phyloP scores from a whole-genome alignment of 2,329 filamentous ascomycete species.

The Sclerotinia nivalis region DNA sequence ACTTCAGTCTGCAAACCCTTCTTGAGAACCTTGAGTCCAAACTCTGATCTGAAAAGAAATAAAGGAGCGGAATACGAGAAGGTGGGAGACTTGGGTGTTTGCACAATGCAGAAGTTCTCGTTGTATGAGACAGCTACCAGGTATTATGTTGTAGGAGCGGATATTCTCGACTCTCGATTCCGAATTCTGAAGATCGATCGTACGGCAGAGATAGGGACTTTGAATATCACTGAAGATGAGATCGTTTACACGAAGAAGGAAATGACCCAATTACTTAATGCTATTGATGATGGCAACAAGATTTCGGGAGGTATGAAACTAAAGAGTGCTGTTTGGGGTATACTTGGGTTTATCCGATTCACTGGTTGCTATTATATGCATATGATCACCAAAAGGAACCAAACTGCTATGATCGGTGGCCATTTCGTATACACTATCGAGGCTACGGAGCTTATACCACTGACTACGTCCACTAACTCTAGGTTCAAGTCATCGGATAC shows the following conservation, averaged over 20 bases:
- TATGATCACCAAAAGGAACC: constrained; percentile 91
- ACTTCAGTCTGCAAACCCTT: constrained; percentile 59
- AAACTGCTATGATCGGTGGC: constrained; percentile 92
- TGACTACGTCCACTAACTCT: constrained; percentile 68
- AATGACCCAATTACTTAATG: constrained; percentile 89
- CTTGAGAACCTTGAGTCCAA: constrained; percentile 54
- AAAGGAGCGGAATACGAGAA: constrained; percentile 40
- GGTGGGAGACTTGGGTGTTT: constrained; percentile 48
- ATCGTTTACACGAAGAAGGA: constrained; percentile 90
- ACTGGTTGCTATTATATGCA: constrained; percentile 98
- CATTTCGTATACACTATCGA: constrained; percentile 97
- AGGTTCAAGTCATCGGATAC: constrained; percentile 73
- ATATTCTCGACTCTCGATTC: constrained; percentile 85
- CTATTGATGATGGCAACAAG: constrained; percentile 94
- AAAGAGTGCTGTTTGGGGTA: constrained; percentile 87
- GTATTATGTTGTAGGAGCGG: constrained; percentile 92
- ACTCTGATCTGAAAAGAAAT: constrained; percentile 37
- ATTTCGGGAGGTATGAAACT: constrained; percentile 85
- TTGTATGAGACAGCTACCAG: constrained; percentile 91
- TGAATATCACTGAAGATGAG: constrained; percentile 89
- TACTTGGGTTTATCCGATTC: constrained; percentile 93
- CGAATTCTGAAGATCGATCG: constrained; percentile 94
- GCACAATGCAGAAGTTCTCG: constrained; percentile 91
- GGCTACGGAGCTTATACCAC: constrained; percentile 84
- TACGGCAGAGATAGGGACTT: constrained; percentile 73